Evolutionary conservation across 768 basidiomycete species (phyloP), one percentile per base, ranked within the genome.

Genomic region (Agrocybe praecox): DNA sequence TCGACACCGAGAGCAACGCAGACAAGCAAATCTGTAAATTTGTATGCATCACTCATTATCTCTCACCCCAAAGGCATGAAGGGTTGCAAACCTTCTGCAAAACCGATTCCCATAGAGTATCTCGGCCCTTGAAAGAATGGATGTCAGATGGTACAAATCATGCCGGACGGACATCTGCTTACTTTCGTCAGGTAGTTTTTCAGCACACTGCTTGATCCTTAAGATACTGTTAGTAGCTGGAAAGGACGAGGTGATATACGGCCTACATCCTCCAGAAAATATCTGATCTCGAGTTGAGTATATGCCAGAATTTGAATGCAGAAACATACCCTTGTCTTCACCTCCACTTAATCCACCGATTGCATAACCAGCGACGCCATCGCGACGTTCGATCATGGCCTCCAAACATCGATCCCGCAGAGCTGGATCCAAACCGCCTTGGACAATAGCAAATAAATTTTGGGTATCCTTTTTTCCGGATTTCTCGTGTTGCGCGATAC

Each of bases 41-140:
- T n/a, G 9, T 29, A 29, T 4, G 5, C 9, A 32, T 46, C 36
- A 43, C 36, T 17, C 3, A 32, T 49, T 40, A 22, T 17, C 8
- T 9, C 12, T 43, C 22, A 24, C 36, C n/a, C 21, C 34, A 1
- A 9, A 2, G 18, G 34, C 44, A 32, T 42, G 52, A 43, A 64
- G 34, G 45, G 22, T 15, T 18, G 17, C 59, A 34, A 58, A 91
- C 91, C 92, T 84, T 96, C 94, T 24, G 93, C 92, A 70, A 93
- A 95, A 9, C 94, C 93, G 43, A 96, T 83, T 1, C 93, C 94
- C 94, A 96, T 96, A 4, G 89, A 87, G 73, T 96, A 96, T 61
- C 93, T 82, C 9, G 94, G 93, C 45, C 91, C 92, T 93, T 36
- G 57, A 42, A 12, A 40, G 48, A 49, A 32, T 24, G 26, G 56